Evolutionary conservation across 345 rosid species (phyloP), one percentile per base, ranked within the genome.

Genomic region (Boechera retrofracta): DNA sequence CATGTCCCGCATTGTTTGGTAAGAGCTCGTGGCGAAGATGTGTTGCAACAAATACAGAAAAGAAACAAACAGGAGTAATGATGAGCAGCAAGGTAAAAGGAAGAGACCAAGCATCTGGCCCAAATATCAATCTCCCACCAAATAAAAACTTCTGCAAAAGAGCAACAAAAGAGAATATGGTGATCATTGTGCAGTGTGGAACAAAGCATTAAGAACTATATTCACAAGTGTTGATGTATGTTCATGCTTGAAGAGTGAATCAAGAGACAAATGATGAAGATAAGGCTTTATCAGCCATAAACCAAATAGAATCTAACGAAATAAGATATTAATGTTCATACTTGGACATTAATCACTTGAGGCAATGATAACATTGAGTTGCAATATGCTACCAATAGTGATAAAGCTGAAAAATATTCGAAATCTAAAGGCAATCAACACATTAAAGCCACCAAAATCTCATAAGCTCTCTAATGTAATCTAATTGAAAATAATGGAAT

Each of bases 61-160:
- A 94, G 77, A 90, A 76, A 62, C 84, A 53, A 72, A 89, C 85
- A 5, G 98, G 98, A 65, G 82, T 83, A 62, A 82, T 80, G 82
- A 91, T 85, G 82, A 94, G 84, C 69, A 87, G 81, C 57, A 94
- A 80, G 31, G 98, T 94, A 69, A 90, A 86, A 41, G 91, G 81
- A 72, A 94, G 77, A 66, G 97, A 91, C 82, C 79, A 86, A 66
- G 90, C 96, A 90, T 94, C 98, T 67, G 97, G 98, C 54, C 98
- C 98, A 81, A 94, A 91, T 68, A 94, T 90, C 85, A 94, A 76
- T 79, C 98, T 94, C 79, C 98, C 98, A 80, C 88, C 86, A 81
- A 91, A 78, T 54, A 92, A 58, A 82, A 92, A 92, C 35, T 82
- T 89, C 98, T 94, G 94, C 71, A 84, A 48, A 80, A 61, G 11